Evolutionary conservation across 208 protist genomes (phyloP), one percentile per base, ranked within the genome.

Genomic region (Angomonas deanei): DNA sequence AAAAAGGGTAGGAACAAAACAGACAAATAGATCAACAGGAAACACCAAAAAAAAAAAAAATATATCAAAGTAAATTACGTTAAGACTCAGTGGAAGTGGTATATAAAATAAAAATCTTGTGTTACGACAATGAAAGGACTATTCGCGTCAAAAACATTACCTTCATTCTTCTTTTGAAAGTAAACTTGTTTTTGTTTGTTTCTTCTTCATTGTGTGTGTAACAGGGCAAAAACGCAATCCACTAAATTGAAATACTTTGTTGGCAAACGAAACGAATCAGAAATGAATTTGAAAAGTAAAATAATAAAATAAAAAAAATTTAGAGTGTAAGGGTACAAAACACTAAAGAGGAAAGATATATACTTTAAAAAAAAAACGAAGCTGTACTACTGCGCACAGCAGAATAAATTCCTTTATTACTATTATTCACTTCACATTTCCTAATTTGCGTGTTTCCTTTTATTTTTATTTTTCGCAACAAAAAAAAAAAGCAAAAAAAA

Each of bases 131-230:
- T n/a, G n/a, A n/a, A n/a, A n/a, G n/a, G n/a, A n/a, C n/a, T n/a
- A n/a, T n/a, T n/a, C n/a, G n/a, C n/a, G n/a, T n/a, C n/a, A n/a
- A n/a, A n/a, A n/a, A n/a, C n/a, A n/a, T n/a, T n/a, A n/a, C n/a
- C n/a, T n/a, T n/a, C n/a, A n/a, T n/a, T n/a, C n/a, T n/a, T n/a
- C n/a, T n/a, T n/a, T n/a, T n/a, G n/a, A n/a, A n/a, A n/a, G n/a
- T n/a, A n/a, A n/a, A n/a, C n/a, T n/a, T n/a, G n/a, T n/a, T 42
- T 59, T 59, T 38, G 28, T 59, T 59, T 59, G n/a, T 59, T 59
- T 59, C 6, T n/a, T 59, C 28, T 33, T 39, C n/a, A 38, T 39
- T 38, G 11, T 36, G 24, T 32, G 5, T n/a, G 26, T 33, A 26
- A 62, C 5, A 57, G 26, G 21, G 24, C 26, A 62, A 62, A 60